Conservation (phyloP, 768 basidiomycete species). For the Leccinum boreale region DNA sequence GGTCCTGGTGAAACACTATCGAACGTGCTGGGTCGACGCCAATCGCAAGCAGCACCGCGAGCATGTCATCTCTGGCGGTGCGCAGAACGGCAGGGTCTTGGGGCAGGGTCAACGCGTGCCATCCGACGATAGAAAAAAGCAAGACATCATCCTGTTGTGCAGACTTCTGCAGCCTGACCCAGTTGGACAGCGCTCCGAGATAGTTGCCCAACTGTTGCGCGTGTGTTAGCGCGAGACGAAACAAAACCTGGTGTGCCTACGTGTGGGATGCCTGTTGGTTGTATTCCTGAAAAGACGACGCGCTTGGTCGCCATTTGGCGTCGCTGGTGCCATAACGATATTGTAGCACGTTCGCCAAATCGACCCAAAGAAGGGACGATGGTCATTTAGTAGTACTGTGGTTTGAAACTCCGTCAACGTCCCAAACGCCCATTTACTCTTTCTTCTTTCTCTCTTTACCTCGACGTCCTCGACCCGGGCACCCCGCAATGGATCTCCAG, state of each 20-base stretch:
- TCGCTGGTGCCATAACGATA: not conserved
- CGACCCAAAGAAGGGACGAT: constrained; percentile 12
- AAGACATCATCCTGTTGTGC: constrained; percentile 58
- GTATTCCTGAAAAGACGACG: constrained; percentile 86
- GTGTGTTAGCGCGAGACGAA: not conserved
- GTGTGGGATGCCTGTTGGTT: constrained; percentile 90
- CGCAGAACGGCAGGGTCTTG: constrained; percentile 70
- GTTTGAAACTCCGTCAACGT: constrained; percentile 29
- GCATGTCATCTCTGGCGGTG: constrained; percentile 66
- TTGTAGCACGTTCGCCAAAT: not conserved
- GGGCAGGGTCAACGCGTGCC: constrained; percentile 92
- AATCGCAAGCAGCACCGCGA: constrained; percentile 80
- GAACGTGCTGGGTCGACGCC: constrained; percentile 78
- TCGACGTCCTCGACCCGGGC: constrained; percentile 9
- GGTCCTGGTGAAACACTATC: constrained; percentile 84
- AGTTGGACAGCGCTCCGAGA: constrained; percentile 85
- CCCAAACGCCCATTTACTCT: not conserved
- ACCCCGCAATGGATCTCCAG: constrained; percentile 17
- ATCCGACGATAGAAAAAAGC: constrained; percentile 86
- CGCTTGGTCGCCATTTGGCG: constrained; percentile 22
- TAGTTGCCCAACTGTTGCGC: constrained; percentile 81
- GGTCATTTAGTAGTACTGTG: not conserved
- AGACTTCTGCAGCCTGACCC: constrained; percentile 75
- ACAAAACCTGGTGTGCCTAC: constrained; percentile 39
- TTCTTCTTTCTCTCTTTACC: not conserved